Base-by-base conservation (phyloP, 345 rosid species). In the Xanthoceras sorbifolium region DNA sequence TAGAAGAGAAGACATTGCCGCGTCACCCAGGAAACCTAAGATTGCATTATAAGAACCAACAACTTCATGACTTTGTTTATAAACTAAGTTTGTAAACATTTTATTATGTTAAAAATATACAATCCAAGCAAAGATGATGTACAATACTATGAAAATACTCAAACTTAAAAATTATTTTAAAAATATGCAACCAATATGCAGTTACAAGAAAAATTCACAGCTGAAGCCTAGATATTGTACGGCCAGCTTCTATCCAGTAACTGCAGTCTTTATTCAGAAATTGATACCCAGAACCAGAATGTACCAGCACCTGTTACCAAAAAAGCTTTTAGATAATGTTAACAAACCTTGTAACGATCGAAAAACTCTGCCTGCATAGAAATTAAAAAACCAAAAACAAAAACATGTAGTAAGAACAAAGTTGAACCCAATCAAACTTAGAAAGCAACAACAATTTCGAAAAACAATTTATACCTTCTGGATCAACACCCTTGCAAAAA, bases 331-430 rank as follows among this genome's bases (percentile, higher is more conserved):
- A 73, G 42, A 62, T 42, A 40, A 6, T 26, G 36, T 20, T 22
- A 34, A 76, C 88, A 69, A 61, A 93, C 98, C 98, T 93, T 95
- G 85, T 89, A 88, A 23, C 89, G 85, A 84, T 95, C 98, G 64
- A 91, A 95, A 86, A 95, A 93, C 86, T 91, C 98, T 71, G 86
- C 88, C 99, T 95, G 91, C 82, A 74, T 34, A 46, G 9, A 62
- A 23, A 67, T 42, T n/a, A 57, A 48, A 48, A 48, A 74, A n/a
- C 70, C 48, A 64, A 44, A 55, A 69, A 25, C 62, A 28, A 29
- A 55, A n/a, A 38, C 31, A 31, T 32, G 26, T 26, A 60, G 15
- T 18, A 10, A 48, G 10, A 29, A 28, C 4, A 29, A 78, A 18
- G 17, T 72, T 66, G n/a, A 77, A 66, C 23, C 23, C 52, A 69